phyloP scores from a whole-genome alignment of 2,329 filamentous ascomycete species.

The Periconia sp. region DNA sequence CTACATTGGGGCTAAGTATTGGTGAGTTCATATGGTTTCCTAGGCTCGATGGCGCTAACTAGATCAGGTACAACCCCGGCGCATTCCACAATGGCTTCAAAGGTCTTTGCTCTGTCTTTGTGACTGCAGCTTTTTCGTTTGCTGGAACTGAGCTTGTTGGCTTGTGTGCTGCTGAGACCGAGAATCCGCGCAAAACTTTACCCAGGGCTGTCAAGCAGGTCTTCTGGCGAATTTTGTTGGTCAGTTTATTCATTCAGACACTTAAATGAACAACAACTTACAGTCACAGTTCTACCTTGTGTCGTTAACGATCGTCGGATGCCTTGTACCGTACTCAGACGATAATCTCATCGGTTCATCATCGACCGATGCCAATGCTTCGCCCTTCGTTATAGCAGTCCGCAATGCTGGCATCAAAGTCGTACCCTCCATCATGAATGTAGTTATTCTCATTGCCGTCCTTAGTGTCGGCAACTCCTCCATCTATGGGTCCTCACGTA shows the following conservation, averaged over 20 bases:
- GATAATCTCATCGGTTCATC: constrained; percentile 62
- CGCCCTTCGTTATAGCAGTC: constrained; percentile 90
- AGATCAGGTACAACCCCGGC: constrained; percentile 63
- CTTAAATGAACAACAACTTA: constrained; percentile 8
- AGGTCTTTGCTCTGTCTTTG: constrained; percentile 75
- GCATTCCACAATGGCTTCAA: constrained; percentile 82
- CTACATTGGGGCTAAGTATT: constrained; percentile 81
- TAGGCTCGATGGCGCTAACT: constrained; percentile 5
- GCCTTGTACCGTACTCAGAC: constrained; percentile 77
- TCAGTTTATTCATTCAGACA: constrained; percentile 16
- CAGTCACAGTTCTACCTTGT: constrained; percentile 73
- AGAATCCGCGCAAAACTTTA: constrained; percentile 77
- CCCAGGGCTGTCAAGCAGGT: constrained; percentile 90
- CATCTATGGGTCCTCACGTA: constrained; percentile 86
- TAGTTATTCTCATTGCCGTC: constrained; percentile 84
- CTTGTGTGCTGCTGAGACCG: constrained; percentile 77
- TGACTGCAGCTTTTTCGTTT: constrained; percentile 75
- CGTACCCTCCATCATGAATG: constrained; percentile 86
- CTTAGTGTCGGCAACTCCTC: constrained; percentile 87
- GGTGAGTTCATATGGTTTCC: constrained; percentile 48
- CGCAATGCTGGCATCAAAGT: constrained; percentile 77
- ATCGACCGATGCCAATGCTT: constrained; percentile 72
- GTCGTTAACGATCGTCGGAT: constrained; percentile 75
- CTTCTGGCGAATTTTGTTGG: constrained; percentile 84
- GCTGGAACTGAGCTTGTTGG: constrained; percentile 77